Base-by-base conservation (phyloP, 352 stramenopile species). In the Pythium sukuiense region DNA sequence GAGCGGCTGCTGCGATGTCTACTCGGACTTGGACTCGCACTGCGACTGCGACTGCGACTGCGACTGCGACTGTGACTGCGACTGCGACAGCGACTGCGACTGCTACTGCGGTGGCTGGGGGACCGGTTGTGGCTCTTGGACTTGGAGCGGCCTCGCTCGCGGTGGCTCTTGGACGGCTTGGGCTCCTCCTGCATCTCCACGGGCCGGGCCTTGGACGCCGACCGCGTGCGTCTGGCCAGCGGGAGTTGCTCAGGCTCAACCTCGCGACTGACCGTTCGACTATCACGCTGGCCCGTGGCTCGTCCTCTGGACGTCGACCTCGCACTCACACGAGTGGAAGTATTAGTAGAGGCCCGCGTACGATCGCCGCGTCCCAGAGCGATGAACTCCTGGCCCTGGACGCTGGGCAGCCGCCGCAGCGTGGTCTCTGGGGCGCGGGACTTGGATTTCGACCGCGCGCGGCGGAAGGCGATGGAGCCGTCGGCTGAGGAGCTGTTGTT, bases 391-490 rank as follows among this genome's bases (percentile, higher is more conserved):
- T 87, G 76, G 41, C 55, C 63, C 24, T 68, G n/a, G 16, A 69
- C 27, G 27, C 63, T 76, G 3, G 63, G 69, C 13, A 71, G 32
- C 18, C 63, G 69, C 14, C 63, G 62, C 46, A 74, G 48, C 27
- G 73, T 55, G 46, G 70, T 46, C 27, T 63, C 65, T 12, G 69
- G 72, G 4, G 69, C 70, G 32, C 72, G 77, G 0, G 80, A 86
- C 70, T 89, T 89, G 70, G 82, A 89, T 55, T 89, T 89, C 63
- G 80, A 88, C 13, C 79, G 78, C 43, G 69, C 69, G 53, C 81
- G 45, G 45, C 45, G 79, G 46, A 81, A 75, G 33, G 60, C 55
- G 32, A 80, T 75, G 26, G 71, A 53, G 61, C 43, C 6, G 62
- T 63, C 24, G 26, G 27, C 41, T 27, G 56, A 14, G 7, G 49